Evolutionary conservation across 768 basidiomycete genomes (phyloP).

Genomic region (Pleurotus eryngii): DNA sequence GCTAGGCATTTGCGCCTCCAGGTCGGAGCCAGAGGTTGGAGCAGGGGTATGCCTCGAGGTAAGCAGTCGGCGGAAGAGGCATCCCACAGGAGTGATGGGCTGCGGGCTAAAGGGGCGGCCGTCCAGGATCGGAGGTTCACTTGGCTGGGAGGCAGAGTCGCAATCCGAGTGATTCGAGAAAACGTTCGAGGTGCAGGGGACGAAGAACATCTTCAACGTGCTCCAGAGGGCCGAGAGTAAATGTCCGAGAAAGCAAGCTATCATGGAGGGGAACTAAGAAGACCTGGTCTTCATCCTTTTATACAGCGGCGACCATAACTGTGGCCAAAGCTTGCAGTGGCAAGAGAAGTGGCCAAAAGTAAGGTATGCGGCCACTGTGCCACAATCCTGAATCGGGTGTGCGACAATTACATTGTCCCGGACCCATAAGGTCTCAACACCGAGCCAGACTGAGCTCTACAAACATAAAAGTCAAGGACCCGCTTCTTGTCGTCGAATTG

Average conservation of each 20-base stretch:
- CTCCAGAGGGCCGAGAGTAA: background rate
- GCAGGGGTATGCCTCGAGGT: background rate
- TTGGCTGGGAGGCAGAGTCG: too few relatives aligned
- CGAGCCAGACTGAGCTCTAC: conserved; percentile 26
- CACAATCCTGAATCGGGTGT: background rate
- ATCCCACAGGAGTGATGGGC: background rate
- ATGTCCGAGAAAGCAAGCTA: background rate
- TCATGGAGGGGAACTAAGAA: background rate
- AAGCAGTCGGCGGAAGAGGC: background rate
- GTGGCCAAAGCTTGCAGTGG: background rate
- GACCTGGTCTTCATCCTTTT: background rate
- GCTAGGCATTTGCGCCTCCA: background rate
- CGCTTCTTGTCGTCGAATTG: conserved; percentile 30
- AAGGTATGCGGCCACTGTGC: background rate
- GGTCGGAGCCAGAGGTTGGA: background rate
- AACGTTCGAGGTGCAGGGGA: background rate
- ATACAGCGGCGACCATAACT: background rate
- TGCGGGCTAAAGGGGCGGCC: background rate
- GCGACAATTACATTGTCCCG: background rate
- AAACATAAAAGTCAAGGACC: conserved; percentile 30
- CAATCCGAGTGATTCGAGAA: background rate
- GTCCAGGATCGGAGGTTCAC: background rate
- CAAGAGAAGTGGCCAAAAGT: background rate
- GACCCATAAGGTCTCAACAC: background rate
- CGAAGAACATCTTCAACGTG: background rate